phyloP scores from a whole-genome alignment of 2,329 filamentous ascomycete genomes.

The Sporothrix pseudoabietina region DNA sequence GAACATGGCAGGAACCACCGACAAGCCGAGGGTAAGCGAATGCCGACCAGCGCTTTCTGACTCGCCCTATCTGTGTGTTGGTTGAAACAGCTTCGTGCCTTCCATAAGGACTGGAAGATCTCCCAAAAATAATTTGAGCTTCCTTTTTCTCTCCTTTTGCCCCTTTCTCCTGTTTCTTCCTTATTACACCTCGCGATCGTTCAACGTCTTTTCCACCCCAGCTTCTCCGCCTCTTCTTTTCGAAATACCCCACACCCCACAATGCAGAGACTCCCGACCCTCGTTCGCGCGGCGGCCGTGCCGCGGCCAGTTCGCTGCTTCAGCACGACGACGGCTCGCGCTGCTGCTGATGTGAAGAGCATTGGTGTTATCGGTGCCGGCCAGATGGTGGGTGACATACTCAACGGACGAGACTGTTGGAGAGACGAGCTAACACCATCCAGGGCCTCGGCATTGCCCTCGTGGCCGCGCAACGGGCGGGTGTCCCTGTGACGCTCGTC shows the following conservation, averaged over 20 bases:
- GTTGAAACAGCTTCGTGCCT: slow-evolving; percentile 14
- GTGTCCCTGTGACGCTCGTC: slow-evolving; percentile 81
- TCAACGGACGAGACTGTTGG: neutral
- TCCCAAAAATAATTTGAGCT: neutral
- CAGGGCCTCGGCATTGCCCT: slow-evolving; percentile 95
- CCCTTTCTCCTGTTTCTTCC: neutral
- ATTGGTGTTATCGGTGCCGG: slow-evolving; percentile 92
- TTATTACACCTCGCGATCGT: neutral
- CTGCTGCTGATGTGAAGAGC: slow-evolving; percentile 74
- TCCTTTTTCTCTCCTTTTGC: neutral
- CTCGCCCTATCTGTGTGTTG: neutral
- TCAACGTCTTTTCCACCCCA: neutral
- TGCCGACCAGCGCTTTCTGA: neutral
- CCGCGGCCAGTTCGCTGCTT: slow-evolving; percentile 49
- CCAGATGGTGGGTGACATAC: slow-evolving; percentile 73
- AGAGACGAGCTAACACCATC: neutral
- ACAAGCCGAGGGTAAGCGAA: slow-evolving; percentile 30
- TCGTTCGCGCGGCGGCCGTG: slow-evolving; percentile 30
- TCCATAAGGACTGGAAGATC: neutral
- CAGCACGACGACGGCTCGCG: slow-evolving; percentile 64
- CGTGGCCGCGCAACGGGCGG: slow-evolving; percentile 82
- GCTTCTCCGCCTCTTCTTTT: neutral
- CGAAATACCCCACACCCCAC: neutral
- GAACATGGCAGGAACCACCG: neutral
- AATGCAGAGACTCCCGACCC: slow-evolving; percentile 26